Base-by-base conservation (phyloP, 805 yeast genomes). In the Saturnispora sekii region DNA sequence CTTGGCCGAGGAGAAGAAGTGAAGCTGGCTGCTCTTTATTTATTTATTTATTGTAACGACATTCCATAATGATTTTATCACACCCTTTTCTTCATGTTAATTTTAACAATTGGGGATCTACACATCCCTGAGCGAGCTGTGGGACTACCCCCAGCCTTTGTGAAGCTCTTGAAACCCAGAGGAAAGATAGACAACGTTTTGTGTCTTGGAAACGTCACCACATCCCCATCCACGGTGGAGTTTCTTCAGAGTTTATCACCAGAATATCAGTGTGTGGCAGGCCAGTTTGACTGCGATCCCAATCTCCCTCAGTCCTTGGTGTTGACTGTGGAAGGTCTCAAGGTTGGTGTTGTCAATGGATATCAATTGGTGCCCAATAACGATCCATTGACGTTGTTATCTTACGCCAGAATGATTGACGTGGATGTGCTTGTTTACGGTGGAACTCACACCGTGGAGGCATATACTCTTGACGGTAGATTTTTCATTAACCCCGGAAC, bases 401-500 rank as follows among this genome's bases (percentile, higher is more conserved):
- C 84, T 0, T 73, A 84, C 48, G 96, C 97, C 1, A 72, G 98
- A 48, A 87, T 87, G 64, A 72, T 89, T 70, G 94, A 89, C 59
- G 97, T 85, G 34, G 97, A 93, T 62, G 75, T 93, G 5, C 67
- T 93, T 52, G 69, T 93, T 11, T 87, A 93, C 84, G 97, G 97
- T 11, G 95, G 96, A 0, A 83, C 95, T 2, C 95, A 87, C 60
- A 77, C 79, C 51, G 94, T 87, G 4, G 97, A 90, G 58, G 96
- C 97, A 0, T 90, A 88, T 57, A 84, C 93, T 9, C 66, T 89
- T 47, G 97, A 88, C 52, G 95, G 94, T 17, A 86, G 85, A 63
- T 86, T 89, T 61, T 93, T 93, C 57, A 74, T 93, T n/a, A 90
- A 86, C 60, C 97, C 98, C 0, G 98, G 98, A 0, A 83, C 95